Conservation (phyloP, 768 basidiomycete genomes). For the Termitomyces sp. region DNA sequence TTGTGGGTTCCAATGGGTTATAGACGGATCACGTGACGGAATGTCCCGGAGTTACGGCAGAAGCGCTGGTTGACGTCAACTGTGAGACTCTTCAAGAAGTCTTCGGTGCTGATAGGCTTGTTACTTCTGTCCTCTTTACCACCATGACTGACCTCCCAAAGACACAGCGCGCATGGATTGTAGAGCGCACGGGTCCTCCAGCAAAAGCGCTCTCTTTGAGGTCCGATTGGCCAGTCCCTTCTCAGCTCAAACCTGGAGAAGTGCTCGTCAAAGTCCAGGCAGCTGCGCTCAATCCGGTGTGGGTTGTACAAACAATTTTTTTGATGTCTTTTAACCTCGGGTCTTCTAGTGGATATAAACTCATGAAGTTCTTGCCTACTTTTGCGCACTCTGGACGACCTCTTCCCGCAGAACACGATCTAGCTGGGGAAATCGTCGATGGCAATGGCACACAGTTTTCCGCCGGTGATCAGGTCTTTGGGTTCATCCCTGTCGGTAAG, state of each 20-base stretch:
- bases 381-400: constrained; percentile 45
- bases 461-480: constrained; percentile 65
- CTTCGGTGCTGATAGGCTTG: not conserved
- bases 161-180: constrained; percentile 40
- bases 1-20: constrained; percentile 19
- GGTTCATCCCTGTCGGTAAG: constrained; percentile 41
- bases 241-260: constrained; percentile 29
- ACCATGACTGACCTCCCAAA: constrained; percentile 25
- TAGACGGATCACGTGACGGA: constrained; percentile 12
- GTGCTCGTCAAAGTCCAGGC: constrained; percentile 38
- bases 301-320: constrained; percentile 18
- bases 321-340: not conserved
- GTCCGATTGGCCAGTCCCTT: constrained; percentile 38
- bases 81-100: not conserved
- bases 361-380: constrained; percentile 49
- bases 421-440: constrained; percentile 62
- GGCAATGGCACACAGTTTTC: constrained; percentile 50
- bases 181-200: constrained; percentile 32
- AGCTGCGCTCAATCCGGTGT: constrained; percentile 70
- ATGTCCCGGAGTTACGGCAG: constrained; percentile 2
- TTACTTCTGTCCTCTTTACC: not conserved
- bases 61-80: constrained; percentile 13
- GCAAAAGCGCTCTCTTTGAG: constrained; percentile 30
- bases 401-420: constrained; percentile 56
- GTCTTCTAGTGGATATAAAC: constrained; percentile 56